Conservation (phyloP, 768 basidiomycete genomes). For the Gloeophyllum trabeum region DNA sequence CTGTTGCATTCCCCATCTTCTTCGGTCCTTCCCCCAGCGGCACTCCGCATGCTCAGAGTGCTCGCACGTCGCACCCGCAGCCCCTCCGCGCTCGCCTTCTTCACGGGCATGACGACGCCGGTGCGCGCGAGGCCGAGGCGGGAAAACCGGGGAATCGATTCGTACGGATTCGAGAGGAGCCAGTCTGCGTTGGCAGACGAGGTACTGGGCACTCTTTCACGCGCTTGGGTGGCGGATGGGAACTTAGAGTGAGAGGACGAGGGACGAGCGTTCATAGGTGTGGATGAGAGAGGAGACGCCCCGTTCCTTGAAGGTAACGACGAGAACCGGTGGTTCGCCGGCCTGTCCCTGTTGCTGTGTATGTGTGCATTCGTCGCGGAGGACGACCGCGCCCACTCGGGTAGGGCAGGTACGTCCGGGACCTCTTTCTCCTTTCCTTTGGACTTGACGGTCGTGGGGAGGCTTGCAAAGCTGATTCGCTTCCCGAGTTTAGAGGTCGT, state of each 20-base stretch:
- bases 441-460: background rate
- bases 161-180: background rate
- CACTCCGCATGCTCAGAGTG: background rate
- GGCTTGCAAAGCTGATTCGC: background rate
- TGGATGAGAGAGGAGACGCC: too few species aligned
- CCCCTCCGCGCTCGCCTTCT: background rate
- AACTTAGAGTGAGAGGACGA: background rate
- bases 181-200: background rate
- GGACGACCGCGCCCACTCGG: background rate
- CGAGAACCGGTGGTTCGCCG: too few species aligned
- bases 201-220: background rate
- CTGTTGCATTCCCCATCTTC: background rate
- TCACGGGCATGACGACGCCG: constrained; percentile 17
- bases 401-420: background rate
- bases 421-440: background rate
- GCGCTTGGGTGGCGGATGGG: background rate
- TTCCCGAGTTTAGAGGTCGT: background rate
- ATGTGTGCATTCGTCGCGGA: background rate
- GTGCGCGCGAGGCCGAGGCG: constrained; percentile 12
- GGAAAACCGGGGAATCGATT: constrained; percentile 13
- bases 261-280: background rate
- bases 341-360: too few species aligned
- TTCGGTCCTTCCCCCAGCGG: background rate
- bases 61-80: background rate
- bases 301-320: too few species aligned